Base-by-base conservation (phyloP, 768 basidiomycete species). In the Boletales sp. region DNA sequence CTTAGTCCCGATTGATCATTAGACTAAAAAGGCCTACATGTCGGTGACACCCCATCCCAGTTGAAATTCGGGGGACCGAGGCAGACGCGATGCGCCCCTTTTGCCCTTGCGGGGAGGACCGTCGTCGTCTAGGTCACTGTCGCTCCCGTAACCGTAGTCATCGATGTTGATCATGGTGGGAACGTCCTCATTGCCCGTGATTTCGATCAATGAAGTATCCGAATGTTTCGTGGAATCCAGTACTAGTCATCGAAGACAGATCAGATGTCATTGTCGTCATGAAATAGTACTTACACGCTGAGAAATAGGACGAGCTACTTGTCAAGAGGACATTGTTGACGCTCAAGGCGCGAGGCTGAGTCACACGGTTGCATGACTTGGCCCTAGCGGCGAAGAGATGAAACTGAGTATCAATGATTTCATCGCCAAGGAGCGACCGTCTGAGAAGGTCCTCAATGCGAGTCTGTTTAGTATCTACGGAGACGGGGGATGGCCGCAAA, bases 41-140 rank as follows among this genome's bases (percentile, higher is more conserved):
- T 28, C 6, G 5, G 25, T 5, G 7, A 3, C 5, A 28, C 5
- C 25, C 4, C 25, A 7, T 28, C 25, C 25, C 25, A 28, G 25
- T 28, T 28, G 25, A 7, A 5, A 28, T 28, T 28, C 6, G 25
- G 25, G 3, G 5, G 25, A 28, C 25, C 5, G 25, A 28, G 4
- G 25, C 7, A 4, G 5, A 28, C 21, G 21, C 21, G 5, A 25
- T 25, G 21, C 21, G 5, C 25, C 25, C 25, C 25, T 10, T 36
- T 18, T 12, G n/a, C 13, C 38, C 33, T 37, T 9, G 37, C n/a
- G 9, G 12, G 36, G 4, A 21, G 21, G 25, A 5, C 6, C 6
- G 25, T 34, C 34, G 13, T 64, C 69, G 18, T 67, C 68, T 8
- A 70, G 58, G 31, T 70, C 69, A n/a, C 69, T 70, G 48, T 70